These are phyloP conservation scores for Trichomonas vaginalis DNA, from an alignment of 208 protist species.

Conservation along the genomic window DNA sequence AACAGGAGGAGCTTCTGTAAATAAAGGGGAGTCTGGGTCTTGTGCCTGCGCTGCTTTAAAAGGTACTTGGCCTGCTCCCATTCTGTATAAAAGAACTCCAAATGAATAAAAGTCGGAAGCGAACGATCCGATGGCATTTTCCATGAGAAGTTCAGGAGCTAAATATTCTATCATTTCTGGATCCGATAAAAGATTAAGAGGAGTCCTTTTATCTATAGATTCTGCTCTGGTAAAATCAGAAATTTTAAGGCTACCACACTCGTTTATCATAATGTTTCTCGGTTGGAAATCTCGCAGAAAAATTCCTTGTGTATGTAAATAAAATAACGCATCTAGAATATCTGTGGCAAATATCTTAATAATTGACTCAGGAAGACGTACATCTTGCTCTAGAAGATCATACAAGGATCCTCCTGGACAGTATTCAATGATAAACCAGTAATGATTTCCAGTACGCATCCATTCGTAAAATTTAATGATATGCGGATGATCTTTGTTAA, in stretches of 20 bases:
- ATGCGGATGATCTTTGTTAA: neutral
- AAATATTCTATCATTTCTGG: neutral
- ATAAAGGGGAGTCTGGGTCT: neutral
- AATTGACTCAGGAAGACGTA: neutral
- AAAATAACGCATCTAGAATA: neutral
- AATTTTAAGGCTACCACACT: neutral
- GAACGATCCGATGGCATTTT: neutral
- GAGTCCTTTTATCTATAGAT: neutral
- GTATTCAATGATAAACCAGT: neutral
- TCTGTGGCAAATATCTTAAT: neutral
- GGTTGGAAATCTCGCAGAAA: neutral
- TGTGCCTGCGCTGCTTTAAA: neutral
- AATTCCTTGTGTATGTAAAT: neutral
- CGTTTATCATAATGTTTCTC: neutral
- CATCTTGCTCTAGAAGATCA: neutral
- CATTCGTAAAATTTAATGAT: neutral
- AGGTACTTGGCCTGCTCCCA: neutral
- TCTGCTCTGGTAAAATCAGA: neutral
- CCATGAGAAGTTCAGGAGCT: neutral
- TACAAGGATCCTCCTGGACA: neutral
- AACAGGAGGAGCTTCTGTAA: neutral
- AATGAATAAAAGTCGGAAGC: neutral
- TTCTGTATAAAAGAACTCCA: neutral
- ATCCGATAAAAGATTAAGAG: neutral
- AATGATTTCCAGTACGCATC: neutral